Evolutionary conservation across 108 stramenopile species (phyloP).

Genomic region (Nannochloropsis gaditana): DNA sequence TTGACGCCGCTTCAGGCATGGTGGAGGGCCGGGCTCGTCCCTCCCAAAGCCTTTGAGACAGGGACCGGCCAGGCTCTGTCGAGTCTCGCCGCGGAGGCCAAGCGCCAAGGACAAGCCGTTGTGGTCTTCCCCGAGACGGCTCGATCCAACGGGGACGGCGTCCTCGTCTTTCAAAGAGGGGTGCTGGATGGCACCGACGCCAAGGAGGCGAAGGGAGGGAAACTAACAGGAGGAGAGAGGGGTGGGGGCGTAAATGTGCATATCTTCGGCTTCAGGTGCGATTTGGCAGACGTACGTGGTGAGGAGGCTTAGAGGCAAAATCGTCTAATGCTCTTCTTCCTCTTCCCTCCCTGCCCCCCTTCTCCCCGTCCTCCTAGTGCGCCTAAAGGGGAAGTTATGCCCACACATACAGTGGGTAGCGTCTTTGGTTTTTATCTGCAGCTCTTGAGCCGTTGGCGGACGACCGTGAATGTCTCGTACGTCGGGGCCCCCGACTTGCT

Average conservation of each 20-base stretch:
- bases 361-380: neutral
- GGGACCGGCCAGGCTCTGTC: neutral
- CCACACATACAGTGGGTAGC: neutral
- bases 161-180: neutral
- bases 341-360: neutral
- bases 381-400: neutral
- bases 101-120: neutral
- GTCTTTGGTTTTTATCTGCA: neutral
- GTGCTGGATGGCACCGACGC: neutral
- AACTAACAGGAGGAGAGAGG: neutral
- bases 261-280: neutral
- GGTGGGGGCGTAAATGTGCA: neutral
- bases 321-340: neutral
- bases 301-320: neutral
- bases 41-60: neutral
- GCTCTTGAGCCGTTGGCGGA: neutral
- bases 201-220: neutral
- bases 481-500: neutral
- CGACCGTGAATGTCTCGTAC: neutral
- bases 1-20: neutral
- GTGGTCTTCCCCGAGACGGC: neutral
- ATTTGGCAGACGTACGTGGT: neutral
- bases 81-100: neutral
- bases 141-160: slow-evolving; percentile 1
- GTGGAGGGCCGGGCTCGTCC: neutral